A percentile compares a stretch with the other conserved stretches of the same genome.
phyloP scores from a whole-genome alignment of 2,329 filamentous ascomycete genomes.

The Zasmidium angulare region DNA sequence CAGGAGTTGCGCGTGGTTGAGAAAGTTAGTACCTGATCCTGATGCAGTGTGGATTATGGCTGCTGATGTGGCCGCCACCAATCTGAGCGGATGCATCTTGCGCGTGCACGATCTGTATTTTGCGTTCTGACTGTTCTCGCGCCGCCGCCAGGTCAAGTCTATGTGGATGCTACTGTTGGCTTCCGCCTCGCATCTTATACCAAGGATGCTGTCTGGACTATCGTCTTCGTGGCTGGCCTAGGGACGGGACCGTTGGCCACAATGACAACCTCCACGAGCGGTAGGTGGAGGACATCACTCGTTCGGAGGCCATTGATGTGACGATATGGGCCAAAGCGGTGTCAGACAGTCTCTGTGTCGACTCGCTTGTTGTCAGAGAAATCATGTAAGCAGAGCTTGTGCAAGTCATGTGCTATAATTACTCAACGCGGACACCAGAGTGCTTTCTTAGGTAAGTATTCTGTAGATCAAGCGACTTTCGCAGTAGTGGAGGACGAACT shows the following conservation, averaged over 20 bases:
- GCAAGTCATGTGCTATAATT: neutral
- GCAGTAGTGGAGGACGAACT: neutral
- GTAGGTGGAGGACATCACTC: no score
- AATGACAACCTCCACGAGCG: no score
- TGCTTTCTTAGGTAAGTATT: neutral
- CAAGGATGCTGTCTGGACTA: no score
- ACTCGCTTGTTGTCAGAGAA: neutral
- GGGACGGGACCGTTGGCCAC: no score
- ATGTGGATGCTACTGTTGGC: no score
- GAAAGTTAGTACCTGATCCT: constrained; percentile 14
- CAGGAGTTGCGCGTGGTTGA: constrained; percentile 23
- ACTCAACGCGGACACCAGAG: neutral
- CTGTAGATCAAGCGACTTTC: neutral
- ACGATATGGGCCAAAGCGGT: no score
- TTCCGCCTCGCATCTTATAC: no score
- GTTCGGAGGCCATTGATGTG: no score
- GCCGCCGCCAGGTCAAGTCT: no score
- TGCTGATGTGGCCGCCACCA: neutral
- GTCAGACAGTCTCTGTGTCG: no score
- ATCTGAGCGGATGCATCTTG: neutral
- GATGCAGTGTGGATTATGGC: neutral
- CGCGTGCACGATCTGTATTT: neutral
- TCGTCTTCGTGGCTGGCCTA: no score
- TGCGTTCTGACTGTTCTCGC: no score
- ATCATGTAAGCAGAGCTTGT: neutral